Conservation (phyloP, 495 filamentous ascomycete species). For the Neurospora discreta region DNA sequence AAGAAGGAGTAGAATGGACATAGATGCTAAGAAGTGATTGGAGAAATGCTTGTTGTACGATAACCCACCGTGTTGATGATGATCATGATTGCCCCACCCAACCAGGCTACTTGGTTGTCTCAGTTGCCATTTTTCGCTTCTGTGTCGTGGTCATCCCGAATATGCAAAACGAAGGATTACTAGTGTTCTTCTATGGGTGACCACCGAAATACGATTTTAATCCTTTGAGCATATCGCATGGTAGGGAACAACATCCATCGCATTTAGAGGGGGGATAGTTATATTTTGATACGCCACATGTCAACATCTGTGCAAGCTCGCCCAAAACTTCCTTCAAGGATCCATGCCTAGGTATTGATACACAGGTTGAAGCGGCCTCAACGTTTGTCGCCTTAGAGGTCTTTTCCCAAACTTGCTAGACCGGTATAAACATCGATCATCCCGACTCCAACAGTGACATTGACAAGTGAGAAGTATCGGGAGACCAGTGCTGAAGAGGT, state of each 20-base stretch:
- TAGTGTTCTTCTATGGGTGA: not conserved
- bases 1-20: slow-evolving; percentile 5
- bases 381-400: too few relatives aligned
- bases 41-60: not conserved
- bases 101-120: not conserved
- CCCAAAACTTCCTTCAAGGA: too few relatives aligned
- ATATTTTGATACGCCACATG: not conserved
- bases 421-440: not conserved
- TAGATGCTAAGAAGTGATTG: not conserved
- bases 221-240: not conserved
- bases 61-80: not conserved
- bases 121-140: not conserved
- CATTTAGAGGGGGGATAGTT: too few relatives aligned
- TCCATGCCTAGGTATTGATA: too few relatives aligned
- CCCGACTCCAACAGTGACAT: not conserved
- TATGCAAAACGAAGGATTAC: not conserved
- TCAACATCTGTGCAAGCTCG: not conserved
- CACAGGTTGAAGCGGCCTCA: too few relatives aligned
- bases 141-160: not conserved
- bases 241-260: not conserved
- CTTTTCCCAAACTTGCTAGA: too few relatives aligned
- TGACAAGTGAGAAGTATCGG: not conserved
- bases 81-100: not conserved
- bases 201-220: not conserved
- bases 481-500: not conserved